These are phyloP conservation scores for Cichorium intybus DNA, from an alignment of 140 eudicot genomes.

Conservation along the genomic window DNA sequence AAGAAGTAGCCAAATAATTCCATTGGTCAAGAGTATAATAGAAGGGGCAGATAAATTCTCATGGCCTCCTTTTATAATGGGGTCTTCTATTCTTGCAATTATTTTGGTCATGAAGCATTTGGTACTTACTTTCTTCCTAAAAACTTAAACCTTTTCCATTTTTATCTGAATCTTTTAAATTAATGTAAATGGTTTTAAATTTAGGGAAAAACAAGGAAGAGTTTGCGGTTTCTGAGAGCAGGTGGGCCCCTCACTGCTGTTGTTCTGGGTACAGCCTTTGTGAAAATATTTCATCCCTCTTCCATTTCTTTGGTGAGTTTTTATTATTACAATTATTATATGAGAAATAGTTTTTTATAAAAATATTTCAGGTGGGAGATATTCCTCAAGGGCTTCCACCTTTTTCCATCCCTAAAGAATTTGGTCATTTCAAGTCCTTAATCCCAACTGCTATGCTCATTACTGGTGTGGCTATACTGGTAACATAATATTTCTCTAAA, in stretches of 20 bases:
- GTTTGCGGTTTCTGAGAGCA: constrained; percentile 72
- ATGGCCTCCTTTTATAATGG: constrained; percentile 97
- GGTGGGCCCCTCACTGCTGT: constrained; percentile 94
- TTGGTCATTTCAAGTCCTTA: constrained; percentile 58
- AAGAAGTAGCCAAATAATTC: constrained; percentile 77
- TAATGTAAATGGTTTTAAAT: constrained; percentile 1
- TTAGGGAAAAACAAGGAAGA: constrained; percentile 78
- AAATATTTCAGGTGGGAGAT: constrained; percentile 69
- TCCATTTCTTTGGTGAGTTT: constrained; percentile 78
- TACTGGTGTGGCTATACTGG: constrained; percentile 97
- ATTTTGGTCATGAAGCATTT: constrained; percentile 81
- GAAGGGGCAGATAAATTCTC: constrained; percentile 65
- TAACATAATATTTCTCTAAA: constrained; percentile 26
- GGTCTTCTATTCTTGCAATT: constrained; percentile 64
- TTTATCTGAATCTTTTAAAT: neutral
- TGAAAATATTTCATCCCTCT: constrained; percentile 69
- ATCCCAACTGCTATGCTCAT: constrained; percentile 86
- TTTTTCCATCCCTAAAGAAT: constrained; percentile 77
- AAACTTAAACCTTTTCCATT: neutral
- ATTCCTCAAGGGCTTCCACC: constrained; percentile 95
- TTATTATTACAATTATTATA: neutral
- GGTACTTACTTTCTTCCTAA: constrained; percentile 40
- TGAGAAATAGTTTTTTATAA: neutral
- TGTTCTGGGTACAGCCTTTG: constrained; percentile 79
- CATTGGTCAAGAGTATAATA: constrained; percentile 67